Percentiles rank a stretch among this genome's conserved stretches.
These are phyloP conservation scores for Anthracocystis walkeri DNA, from an alignment of 1,284 basidiomycete species.

Conservation along the genomic window DNA sequence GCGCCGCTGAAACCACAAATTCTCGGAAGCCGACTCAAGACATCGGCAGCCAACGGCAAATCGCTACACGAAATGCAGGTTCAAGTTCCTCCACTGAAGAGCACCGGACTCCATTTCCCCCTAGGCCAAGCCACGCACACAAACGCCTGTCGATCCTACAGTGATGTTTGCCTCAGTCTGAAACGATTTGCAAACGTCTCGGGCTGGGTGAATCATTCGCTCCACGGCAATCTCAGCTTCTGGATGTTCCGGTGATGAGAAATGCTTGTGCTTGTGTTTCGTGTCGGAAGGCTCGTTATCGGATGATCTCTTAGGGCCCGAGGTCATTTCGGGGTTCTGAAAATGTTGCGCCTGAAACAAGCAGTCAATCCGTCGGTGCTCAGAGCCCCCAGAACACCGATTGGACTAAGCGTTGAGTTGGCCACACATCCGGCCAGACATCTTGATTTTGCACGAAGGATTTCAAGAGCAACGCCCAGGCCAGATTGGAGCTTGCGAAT, in stretches of 20 bases:
- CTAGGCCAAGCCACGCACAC: neutral
- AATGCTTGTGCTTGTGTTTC: neutral
- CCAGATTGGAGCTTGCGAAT: too few species aligned
- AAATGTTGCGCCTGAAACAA: neutral
- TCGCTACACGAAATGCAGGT: neutral
- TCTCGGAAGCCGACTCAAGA: neutral
- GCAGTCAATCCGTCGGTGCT: neutral
- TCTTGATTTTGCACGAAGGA: too few species aligned
- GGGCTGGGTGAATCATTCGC: neutral
- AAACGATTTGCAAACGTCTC: neutral
- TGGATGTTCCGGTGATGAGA: neutral
- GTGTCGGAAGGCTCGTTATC: neutral
- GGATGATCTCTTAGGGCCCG: neutral
- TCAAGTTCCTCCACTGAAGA: neutral
- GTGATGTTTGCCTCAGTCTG: neutral
- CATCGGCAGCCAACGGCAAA: neutral
- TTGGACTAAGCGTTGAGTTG: too few species aligned
- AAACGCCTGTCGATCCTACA: neutral
- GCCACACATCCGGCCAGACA: too few species aligned
- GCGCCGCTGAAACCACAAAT: too few species aligned
- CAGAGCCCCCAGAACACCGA: neutral
- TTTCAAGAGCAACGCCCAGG: too few species aligned
- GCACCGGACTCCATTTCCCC: neutral
- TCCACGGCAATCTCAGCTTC: neutral
- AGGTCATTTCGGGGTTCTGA: neutral